Percentiles rank a stretch among this genome's conserved stretches.
phyloP scores from a whole-genome alignment of 768 basidiomycete genomes.

The Tylopilus rubrobrunneus region DNA sequence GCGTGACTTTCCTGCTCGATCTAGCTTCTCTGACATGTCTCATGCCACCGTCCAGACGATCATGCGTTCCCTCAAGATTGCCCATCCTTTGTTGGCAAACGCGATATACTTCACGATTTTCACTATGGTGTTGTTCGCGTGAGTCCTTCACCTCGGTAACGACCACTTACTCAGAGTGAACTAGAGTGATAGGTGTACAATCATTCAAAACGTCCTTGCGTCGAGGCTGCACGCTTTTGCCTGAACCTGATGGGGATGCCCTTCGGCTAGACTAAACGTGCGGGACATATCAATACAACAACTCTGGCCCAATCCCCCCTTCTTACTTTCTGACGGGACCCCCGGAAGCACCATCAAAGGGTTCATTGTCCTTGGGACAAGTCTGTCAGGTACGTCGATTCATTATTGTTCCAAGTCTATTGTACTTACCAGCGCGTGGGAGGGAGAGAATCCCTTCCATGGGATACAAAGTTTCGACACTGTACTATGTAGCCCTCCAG shows the following conservation, averaged over 20 bases:
- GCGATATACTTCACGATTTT: slow-evolving; percentile 92
- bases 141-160: slow-evolving; percentile 20
- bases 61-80: slow-evolving; percentile 87
- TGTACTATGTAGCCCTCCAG: slow-evolving; percentile 77
- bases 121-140: slow-evolving; percentile 87
- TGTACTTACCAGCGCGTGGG: slow-evolving; percentile 35
- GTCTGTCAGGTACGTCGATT: slow-evolving; percentile 61
- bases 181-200: slow-evolving; percentile 75
- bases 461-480: slow-evolving; percentile 84
- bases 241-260: too few relatives aligned
- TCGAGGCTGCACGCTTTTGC: too few relatives aligned
- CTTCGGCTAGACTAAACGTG: too few relatives aligned
- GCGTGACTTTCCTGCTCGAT: slow-evolving; percentile 26
- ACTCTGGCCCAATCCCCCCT: too few relatives aligned
- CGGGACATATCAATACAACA: too few relatives aligned
- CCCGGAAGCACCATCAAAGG: slow-evolving; percentile 56
- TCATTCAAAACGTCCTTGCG: too few relatives aligned
- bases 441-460: slow-evolving; percentile 59
- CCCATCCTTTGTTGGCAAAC: slow-evolving; percentile 81
- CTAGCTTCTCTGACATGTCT: not conserved
- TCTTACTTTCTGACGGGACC: too few relatives aligned
- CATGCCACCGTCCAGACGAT: slow-evolving; percentile 52
- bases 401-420: not conserved
- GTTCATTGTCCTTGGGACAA: slow-evolving; percentile 83
- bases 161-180: not conserved